These are phyloP conservation scores for Colletotrichum shisoi DNA, from an alignment of 2,329 filamentous ascomycete species.

Conservation along the genomic window DNA sequence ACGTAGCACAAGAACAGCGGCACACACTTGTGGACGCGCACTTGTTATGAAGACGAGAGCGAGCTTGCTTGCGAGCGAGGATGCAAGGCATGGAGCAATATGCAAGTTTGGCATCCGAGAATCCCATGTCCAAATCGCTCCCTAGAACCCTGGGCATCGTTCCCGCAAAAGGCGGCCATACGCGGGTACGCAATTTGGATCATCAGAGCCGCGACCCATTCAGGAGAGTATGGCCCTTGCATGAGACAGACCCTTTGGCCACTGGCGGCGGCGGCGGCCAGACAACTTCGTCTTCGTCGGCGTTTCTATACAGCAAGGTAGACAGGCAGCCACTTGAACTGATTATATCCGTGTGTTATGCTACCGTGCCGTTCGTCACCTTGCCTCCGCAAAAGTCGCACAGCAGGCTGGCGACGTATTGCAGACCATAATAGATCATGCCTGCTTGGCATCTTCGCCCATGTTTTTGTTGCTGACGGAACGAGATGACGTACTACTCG, in stretches of 20 bases:
- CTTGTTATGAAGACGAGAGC: conserved; percentile 12
- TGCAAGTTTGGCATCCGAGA: conserved; percentile 18
- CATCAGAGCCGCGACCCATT: conserved; percentile 35
- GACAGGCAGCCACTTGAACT: conserved; percentile 13
- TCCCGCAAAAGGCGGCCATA: conserved; percentile 28
- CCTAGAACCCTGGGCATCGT: conserved; percentile 24
- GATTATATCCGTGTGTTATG: conserved; percentile 1
- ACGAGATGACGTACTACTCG: conserved; percentile 37
- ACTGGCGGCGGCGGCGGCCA: conserved; percentile 2
- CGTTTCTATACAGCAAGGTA: neutral
- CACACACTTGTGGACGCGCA: neutral
- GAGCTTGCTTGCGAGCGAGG: conserved; percentile 2
- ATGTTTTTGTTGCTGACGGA: conserved; percentile 27
- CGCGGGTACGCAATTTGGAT: conserved; percentile 37
- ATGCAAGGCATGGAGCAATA: conserved; percentile 12
- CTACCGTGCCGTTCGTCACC: neutral
- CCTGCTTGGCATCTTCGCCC: conserved; percentile 32
- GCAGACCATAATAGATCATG: conserved; percentile 33
- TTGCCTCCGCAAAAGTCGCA: conserved; percentile 1
- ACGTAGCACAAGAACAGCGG: conserved; percentile 25
- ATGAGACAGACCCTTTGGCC: conserved; percentile 12
- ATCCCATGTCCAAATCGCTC: conserved; percentile 13
- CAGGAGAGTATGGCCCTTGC: conserved; percentile 33
- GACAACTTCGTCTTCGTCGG: neutral
- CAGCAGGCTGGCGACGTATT: neutral